phyloP scores from a whole-genome alignment of 192 early-diverging fungal species.

The Linnemannia elongata region DNA sequence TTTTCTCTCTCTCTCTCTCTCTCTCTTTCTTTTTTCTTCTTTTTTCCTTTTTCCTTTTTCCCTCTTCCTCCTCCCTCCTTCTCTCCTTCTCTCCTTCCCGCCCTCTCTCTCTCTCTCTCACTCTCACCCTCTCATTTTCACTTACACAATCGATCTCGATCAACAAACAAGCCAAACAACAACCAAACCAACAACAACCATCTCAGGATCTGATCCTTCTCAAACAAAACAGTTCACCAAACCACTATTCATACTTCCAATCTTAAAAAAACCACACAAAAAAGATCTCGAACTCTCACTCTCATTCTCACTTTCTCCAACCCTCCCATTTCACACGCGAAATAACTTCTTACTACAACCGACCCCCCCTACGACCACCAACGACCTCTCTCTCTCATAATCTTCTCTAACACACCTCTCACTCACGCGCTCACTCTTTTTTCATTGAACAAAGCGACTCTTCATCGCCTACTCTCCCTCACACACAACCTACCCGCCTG shows the following conservation, averaged over 20 bases:
- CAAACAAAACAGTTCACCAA: too few species aligned
- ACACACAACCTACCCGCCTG: not conserved
- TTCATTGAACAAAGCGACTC: not conserved
- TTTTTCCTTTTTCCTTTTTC: not conserved
- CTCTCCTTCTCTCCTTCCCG: too few species aligned
- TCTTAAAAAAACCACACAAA: not conserved
- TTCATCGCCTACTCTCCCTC: not conserved
- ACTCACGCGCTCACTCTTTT: not conserved
- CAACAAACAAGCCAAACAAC: not conserved
- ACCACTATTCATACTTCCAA: too few species aligned
- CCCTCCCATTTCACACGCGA: not conserved
- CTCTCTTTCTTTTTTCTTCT: not conserved
- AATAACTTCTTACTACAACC: not conserved
- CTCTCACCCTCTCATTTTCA: not conserved
- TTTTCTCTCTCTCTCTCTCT: not conserved
- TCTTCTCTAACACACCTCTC: not conserved
- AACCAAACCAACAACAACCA: not conserved
- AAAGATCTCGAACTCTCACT: not conserved
- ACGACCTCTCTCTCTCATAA: not conserved
- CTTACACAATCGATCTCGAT: not conserved
- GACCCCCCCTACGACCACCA: not conserved
- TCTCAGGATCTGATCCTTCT: not conserved
- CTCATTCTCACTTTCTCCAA: not conserved
- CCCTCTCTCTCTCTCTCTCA: not conserved
- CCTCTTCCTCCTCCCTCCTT: not conserved